Base-by-base conservation (phyloP, 257 asterid genomes). In the Ehretia macrophylla region DNA sequence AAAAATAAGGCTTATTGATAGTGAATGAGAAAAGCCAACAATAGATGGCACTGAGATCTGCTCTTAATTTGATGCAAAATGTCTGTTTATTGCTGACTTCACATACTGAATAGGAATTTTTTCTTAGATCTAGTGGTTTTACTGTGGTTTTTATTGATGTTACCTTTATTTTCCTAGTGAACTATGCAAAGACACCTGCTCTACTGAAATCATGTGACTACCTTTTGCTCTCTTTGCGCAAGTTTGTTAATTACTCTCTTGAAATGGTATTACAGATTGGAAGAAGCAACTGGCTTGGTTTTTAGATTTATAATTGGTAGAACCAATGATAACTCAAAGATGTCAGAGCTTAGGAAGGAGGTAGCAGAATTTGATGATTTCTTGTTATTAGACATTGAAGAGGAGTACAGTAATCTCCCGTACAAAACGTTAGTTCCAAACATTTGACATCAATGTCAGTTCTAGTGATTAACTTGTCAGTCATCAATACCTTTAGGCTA, bases 371-470 rank as follows among this genome's bases (percentile, higher is more conserved):
- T 83, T 75, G 99, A 93, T 58, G 99, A 89, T 76, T 93, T 93
- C 78, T n/a, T 93, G 77, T 83, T 83, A 46, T 71, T 93, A 65
- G 99, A 93, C 73, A 87, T 89, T 39, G 87, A 89, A 78, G 99
- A 93, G 86, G 90, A 93, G 97, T 93, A 89, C 70, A 89, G 92
- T 79, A 93, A 93, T 85, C 99, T 93, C 66, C 97, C 97, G 14
- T 87, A 89, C 81, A 93, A 93, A 87, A 93, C 99, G 97, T 93
- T 68, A 81, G 99, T 89, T 75, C 82, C 69, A 54, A 55, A 59
- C 68, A 39, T 44, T 55, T 32, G 20, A 49, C 54, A 49, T n/a
- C 1, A 49, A n/a, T 18, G 27, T 49, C n/a, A 49, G 54, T 49
- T 8, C 13, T 17, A 49, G 14, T 49, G 16, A 18, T 49, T 49